Percentiles rank a stretch among this genome's conserved stretches.
These are phyloP conservation scores for Metarhizium anisopliae DNA, from an alignment of 2,329 filamentous ascomycete genomes.

Conservation along the genomic window DNA sequence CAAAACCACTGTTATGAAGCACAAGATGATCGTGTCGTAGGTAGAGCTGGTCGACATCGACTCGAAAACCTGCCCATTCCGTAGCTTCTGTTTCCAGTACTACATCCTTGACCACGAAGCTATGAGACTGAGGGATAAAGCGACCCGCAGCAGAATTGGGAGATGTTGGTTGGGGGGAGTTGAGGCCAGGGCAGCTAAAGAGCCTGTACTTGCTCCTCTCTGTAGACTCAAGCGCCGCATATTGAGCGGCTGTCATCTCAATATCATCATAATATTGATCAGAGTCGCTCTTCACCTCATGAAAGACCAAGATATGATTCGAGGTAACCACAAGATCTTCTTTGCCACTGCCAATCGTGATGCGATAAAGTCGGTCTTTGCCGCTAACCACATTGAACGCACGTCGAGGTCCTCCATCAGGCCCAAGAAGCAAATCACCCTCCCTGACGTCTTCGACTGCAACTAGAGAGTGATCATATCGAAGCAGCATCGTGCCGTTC, in stretches of 20 bases:
- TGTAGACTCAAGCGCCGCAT: slow-evolving; percentile 26
- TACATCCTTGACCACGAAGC: slow-evolving; percentile 32
- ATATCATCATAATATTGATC: slow-evolving; percentile 26
- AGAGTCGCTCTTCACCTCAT: slow-evolving; percentile 20
- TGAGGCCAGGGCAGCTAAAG: slow-evolving; percentile 25
- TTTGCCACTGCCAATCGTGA: slow-evolving; percentile 29
- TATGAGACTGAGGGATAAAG: slow-evolving; percentile 18
- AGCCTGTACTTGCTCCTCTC: slow-evolving; percentile 26
- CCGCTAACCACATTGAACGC: slow-evolving; percentile 42
- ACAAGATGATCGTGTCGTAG: slow-evolving; percentile 26
- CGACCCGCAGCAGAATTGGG: slow-evolving; percentile 3
- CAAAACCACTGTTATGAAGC: slow-evolving; percentile 33
- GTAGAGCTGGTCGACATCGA: slow-evolving; percentile 41
- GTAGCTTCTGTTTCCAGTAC: slow-evolving; percentile 31
- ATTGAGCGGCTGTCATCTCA: slow-evolving; percentile 36
- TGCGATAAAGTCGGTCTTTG: slow-evolving; percentile 37
- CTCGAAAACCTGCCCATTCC: slow-evolving; percentile 41
- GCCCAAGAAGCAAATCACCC: slow-evolving; percentile 38
- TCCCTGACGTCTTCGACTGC: slow-evolving; percentile 39
- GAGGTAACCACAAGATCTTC: slow-evolving; percentile 41
- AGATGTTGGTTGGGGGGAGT: slow-evolving; percentile 14
- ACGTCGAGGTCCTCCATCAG: slow-evolving; percentile 35
- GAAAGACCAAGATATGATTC: slow-evolving; percentile 38
- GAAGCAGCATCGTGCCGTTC: slow-evolving; percentile 31
- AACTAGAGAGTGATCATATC: slow-evolving; percentile 33